These are phyloP conservation scores for Salicornia ramosissima DNA, from an alignment of 148 eudicot genomes.

Conservation along the genomic window DNA sequence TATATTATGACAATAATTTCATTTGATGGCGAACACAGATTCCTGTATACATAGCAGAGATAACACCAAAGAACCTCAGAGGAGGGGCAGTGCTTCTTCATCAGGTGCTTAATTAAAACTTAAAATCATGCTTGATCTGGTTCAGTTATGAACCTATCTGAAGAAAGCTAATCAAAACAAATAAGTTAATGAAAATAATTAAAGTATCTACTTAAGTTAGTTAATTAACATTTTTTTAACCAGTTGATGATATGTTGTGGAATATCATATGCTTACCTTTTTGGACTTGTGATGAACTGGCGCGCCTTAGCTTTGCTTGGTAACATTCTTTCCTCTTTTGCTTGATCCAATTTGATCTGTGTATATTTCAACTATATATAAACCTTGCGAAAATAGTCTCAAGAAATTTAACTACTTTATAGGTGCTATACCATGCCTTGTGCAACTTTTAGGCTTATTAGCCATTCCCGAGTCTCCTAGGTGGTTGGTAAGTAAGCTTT, in stretches of 20 bases:
- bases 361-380: too few relatives aligned
- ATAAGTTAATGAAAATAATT: too few relatives aligned
- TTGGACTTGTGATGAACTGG: conserved; percentile 37
- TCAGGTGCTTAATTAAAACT: conserved; percentile 28
- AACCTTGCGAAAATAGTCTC: too few relatives aligned
- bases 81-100: conserved; percentile 39
- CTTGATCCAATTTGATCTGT: too few relatives aligned
- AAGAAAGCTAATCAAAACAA: background rate
- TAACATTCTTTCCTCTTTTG: conserved; percentile 9
- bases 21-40: conserved; percentile 25
- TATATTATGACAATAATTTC: background rate
- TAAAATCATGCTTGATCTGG: background rate
- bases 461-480: conserved; percentile 63
- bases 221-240: background rate
- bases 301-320: conserved; percentile 42
- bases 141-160: background rate
- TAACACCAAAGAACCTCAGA: conserved; percentile 51
- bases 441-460: conserved; percentile 40
- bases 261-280: conserved; percentile 29
- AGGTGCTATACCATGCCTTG: conserved; percentile 45
- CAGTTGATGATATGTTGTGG: conserved; percentile 34
- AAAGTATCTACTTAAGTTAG: too few relatives aligned
- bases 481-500: conserved; percentile 55
- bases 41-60: conserved; percentile 53
- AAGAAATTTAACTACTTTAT: too few relatives aligned